These are phyloP conservation scores for Paecilomyces sp. DNA, from an alignment of 2,329 filamentous ascomycete genomes.

Conservation along the genomic window DNA sequence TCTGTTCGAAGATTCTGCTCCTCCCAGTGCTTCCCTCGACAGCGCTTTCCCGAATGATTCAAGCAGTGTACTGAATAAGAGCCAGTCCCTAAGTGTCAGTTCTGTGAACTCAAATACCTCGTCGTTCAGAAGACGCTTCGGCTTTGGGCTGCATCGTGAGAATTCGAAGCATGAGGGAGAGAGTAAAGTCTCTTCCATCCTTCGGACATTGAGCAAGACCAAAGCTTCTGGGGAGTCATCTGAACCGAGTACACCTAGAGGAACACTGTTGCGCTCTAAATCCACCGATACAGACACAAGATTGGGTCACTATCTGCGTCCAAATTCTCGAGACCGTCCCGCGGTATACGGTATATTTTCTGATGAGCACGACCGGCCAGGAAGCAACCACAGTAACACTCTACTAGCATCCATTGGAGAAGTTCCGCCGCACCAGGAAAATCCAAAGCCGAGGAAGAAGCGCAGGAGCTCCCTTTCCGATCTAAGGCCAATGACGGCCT, in stretches of 20 bases:
- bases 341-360: slow-evolving; percentile 43
- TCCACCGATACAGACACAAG: slow-evolving; percentile 65
- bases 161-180: slow-evolving; percentile 66
- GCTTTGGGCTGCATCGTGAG: slow-evolving; percentile 69
- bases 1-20: slow-evolving; percentile 66
- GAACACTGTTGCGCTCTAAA: slow-evolving; percentile 60
- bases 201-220: slow-evolving; percentile 82
- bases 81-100: slow-evolving; percentile 57
- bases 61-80: slow-evolving; percentile 52
- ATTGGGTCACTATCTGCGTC: slow-evolving; percentile 41
- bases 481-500: slow-evolving; percentile 61
- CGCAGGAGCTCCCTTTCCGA: slow-evolving; percentile 88
- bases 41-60: slow-evolving; percentile 47
- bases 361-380: slow-evolving; percentile 39
- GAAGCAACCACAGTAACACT: slow-evolving; percentile 42
- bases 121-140: slow-evolving; percentile 76
- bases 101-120: slow-evolving; percentile 82
- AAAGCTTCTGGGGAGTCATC: slow-evolving; percentile 51
- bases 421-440: slow-evolving; percentile 39
- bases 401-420: slow-evolving; percentile 48
- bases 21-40: slow-evolving; percentile 37
- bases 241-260: slow-evolving; percentile 63
- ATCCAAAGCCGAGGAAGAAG: slow-evolving; percentile 60
- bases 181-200: slow-evolving; percentile 68
- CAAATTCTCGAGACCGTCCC: slow-evolving; percentile 50